These are phyloP conservation scores for Pilatotrama ljubarskyi DNA, from an alignment of 768 basidiomycete species.

Conservation along the genomic window DNA sequence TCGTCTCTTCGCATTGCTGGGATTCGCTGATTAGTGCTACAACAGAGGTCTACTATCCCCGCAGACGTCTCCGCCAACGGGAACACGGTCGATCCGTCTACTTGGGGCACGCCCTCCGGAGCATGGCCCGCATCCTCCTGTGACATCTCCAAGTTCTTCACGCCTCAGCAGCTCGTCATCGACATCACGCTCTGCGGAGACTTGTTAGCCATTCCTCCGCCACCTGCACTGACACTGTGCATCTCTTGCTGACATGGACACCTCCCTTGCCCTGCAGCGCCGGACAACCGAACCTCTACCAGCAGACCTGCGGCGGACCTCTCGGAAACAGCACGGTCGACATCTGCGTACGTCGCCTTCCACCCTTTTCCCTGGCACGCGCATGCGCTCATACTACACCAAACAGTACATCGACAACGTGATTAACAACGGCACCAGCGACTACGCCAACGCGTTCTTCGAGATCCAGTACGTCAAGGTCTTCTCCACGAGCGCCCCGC, in stretches of 20 bases:
- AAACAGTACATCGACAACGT: slow-evolving; percentile 53
- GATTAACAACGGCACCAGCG: slow-evolving; percentile 42
- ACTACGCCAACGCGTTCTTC: slow-evolving; percentile 54
- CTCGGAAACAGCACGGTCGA: slow-evolving; percentile 38
- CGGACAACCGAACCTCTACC: slow-evolving; percentile 47
- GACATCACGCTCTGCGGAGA: slow-evolving; percentile 59
- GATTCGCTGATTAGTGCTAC: neutral
- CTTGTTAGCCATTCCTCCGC: slow-evolving; percentile 36
- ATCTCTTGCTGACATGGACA: neutral
- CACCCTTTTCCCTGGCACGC: neutral
- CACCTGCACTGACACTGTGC: neutral
- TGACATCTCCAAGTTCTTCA: slow-evolving; percentile 46
- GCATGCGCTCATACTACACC: neutral
- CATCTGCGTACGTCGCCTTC: slow-evolving; percentile 21
- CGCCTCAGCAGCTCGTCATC: slow-evolving; percentile 51
- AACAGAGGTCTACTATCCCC: slow-evolving; percentile 40
- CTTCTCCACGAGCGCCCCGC: slow-evolving; percentile 33
- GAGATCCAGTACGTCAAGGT: slow-evolving; percentile 61
- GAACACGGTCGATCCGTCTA: slow-evolving; percentile 37
- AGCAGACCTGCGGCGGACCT: slow-evolving; percentile 39
- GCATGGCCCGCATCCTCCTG: slow-evolving; percentile 39
- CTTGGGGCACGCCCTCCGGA: slow-evolving; percentile 49
- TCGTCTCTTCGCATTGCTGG: neutral
- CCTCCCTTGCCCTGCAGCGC: slow-evolving; percentile 41
- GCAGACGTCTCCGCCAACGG: slow-evolving; percentile 34